Base-by-base conservation (phyloP, 202 grass and related monocot species). In the Dendrocalamus latiflorus region DNA sequence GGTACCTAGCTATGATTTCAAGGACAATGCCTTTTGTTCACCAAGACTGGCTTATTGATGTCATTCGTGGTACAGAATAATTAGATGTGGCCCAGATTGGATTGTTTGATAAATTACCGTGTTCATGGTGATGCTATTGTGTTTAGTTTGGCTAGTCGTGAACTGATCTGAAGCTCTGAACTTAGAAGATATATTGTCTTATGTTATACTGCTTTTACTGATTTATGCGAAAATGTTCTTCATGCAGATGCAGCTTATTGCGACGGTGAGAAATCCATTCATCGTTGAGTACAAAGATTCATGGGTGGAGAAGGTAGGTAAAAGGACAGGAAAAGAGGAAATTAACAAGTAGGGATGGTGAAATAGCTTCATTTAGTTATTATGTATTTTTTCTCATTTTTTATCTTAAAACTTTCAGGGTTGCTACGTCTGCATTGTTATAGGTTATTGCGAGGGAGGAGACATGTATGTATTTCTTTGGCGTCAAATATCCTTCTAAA, bases 261-360 rank as follows among this genome's bases (percentile, higher is more conserved):
- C 96, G 14, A 98, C 92, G 24, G 93, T 95, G 37, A 88, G 87
- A 62, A 98, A 95, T 76, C 96, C 96, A 0, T 98, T 98, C 78
- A 95, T 98, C 26, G 96, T 98, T 55, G 93, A 98, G 36, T 98
- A 98, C 80, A 98, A 90, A 90, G 96, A 98, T 95, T 95, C 96
- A 6, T 98, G 96, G 96, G 93, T 98, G 30, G 96, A 98, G 77
- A 98, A 98, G 92, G 96, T 95, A 63, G 43, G 79, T 6, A 18
- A 54, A 68, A 39, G 41, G 6, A 58, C 42, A 25, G 70, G 65
- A 38, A 62, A 30, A n/a, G 6, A 8, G 25, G 9, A 36, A 58
- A 28, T 50, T 28, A 16, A 12, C 15, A 62, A 69, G 16, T 53
- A 20, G 34, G 51, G 38, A 60, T 22, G 77, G 15, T 18, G 56